phyloP scores from a whole-genome alignment of 768 basidiomycete species.

The Suillus subluteus region DNA sequence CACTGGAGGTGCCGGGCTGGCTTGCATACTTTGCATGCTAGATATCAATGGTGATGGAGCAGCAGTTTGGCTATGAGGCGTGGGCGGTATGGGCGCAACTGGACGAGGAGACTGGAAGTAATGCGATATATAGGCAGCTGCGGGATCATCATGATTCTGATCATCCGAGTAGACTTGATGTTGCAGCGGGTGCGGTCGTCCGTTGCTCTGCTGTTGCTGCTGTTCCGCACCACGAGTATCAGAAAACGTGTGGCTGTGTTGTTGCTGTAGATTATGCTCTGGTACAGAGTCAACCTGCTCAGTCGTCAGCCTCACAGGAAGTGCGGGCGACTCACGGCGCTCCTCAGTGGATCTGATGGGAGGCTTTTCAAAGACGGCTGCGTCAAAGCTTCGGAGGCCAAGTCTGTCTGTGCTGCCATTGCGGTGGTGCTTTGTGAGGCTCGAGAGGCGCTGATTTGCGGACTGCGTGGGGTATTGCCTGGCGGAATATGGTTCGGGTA shows the following conservation, averaged over 20 bases:
- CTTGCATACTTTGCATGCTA: slow-evolving; percentile 51
- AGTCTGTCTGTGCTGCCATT: slow-evolving; percentile 65
- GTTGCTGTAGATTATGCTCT: slow-evolving; percentile 26
- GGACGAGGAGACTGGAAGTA: slow-evolving; percentile 67
- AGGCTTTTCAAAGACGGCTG: slow-evolving; percentile 54
- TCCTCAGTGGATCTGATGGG: slow-evolving; percentile 30
- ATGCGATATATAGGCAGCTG: slow-evolving; percentile 59
- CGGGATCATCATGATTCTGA: slow-evolving; percentile 63
- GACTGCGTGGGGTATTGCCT: slow-evolving; percentile 36
- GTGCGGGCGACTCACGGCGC: slow-evolving; percentile 30
- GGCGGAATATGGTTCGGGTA: slow-evolving; percentile 50
- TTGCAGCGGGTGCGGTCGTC: slow-evolving; percentile 42
- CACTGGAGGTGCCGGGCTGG: slow-evolving; percentile 56
- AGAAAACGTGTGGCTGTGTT: slow-evolving; percentile 23
- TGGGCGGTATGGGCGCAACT: slow-evolving; percentile 78
- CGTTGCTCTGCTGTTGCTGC: slow-evolving; percentile 22
- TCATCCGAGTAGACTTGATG: slow-evolving; percentile 57
- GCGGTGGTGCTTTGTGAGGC: slow-evolving; percentile 52
- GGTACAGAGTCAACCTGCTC: slow-evolving; percentile 14
- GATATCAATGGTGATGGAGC: slow-evolving; percentile 71
- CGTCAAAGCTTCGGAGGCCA: slow-evolving; percentile 61
- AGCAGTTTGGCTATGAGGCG: slow-evolving; percentile 74
- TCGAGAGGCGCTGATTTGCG: slow-evolving; percentile 34
- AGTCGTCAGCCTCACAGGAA: slow-evolving; percentile 19
- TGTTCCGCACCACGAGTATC: slow-evolving; percentile 29